Percentiles rank a stretch among this genome's conserved stretches.
These are phyloP conservation scores for Ajuga reptans DNA, from an alignment of 305 asterid genomes.

Conservation along the genomic window DNA sequence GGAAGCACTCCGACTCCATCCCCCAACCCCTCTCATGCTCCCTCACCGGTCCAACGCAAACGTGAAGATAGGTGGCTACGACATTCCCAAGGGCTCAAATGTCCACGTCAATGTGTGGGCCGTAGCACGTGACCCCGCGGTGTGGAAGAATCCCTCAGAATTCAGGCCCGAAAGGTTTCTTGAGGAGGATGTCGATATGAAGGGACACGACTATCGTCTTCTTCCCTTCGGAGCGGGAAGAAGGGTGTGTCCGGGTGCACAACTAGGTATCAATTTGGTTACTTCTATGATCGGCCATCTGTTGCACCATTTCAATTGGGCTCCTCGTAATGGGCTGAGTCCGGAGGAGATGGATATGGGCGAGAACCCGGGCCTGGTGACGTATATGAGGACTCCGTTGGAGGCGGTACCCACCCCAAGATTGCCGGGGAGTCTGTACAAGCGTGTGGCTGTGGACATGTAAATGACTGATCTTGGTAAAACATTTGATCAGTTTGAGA, in stretches of 20 bases:
- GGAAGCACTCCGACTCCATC: slow-evolving; percentile 55
- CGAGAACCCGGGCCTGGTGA: slow-evolving; percentile 52
- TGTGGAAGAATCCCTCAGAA: slow-evolving; percentile 46
- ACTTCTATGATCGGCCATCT: slow-evolving; percentile 60
- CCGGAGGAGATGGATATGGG: slow-evolving; percentile 46
- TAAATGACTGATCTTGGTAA: slow-evolving; percentile 14
- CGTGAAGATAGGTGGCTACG: slow-evolving; percentile 54
- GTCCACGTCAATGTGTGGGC: slow-evolving; percentile 69
- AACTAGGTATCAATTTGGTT: slow-evolving; percentile 51
- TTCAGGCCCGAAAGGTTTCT: slow-evolving; percentile 57
- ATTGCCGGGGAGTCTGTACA: slow-evolving; percentile 33
- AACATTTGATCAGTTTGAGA: neutral
- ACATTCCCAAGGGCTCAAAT: slow-evolving; percentile 59
- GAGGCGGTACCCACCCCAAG: slow-evolving; percentile 51
- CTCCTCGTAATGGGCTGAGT: slow-evolving; percentile 35
- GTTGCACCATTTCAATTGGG: slow-evolving; percentile 58
- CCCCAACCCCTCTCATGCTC: slow-evolving; percentile 66
- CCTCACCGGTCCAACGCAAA: slow-evolving; percentile 56
- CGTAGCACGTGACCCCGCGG: slow-evolving; percentile 53
- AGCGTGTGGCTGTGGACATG: slow-evolving; percentile 37
- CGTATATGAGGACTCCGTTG: slow-evolving; percentile 58
- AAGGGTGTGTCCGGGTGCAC: slow-evolving; percentile 64
- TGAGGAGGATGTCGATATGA: slow-evolving; percentile 61
- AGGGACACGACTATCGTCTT: slow-evolving; percentile 55
- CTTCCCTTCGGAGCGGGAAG: slow-evolving; percentile 64